phyloP scores from a whole-genome alignment of 805 yeast genomes.

The Tetrapisispora iriomotensis region DNA sequence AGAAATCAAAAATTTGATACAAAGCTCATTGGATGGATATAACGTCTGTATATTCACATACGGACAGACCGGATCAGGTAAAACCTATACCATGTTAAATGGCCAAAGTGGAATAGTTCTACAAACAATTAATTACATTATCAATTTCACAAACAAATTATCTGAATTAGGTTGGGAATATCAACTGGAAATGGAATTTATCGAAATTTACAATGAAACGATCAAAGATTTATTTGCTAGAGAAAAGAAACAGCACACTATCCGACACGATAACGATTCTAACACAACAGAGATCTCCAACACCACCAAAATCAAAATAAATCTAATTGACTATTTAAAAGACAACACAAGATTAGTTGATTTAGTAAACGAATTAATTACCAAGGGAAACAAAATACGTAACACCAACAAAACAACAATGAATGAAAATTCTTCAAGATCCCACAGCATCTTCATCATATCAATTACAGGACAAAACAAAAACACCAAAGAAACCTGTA shows the following conservation, averaged over 20 bases:
- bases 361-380: conserved; percentile 46
- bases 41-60: conserved; percentile 93
- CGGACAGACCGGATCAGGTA: conserved; percentile 96
- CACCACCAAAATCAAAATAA: conserved; percentile 39
- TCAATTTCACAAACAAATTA: conserved; percentile 41
- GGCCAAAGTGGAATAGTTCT: conserved; percentile 73
- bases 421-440: conserved; percentile 80
- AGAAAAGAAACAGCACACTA: conserved; percentile 41
- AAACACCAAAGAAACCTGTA: conserved; percentile 36
- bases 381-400: conserved; percentile 49
- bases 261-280: conserved; percentile 51
- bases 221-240: conserved; percentile 53
- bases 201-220: conserved; percentile 83
- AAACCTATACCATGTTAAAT: conserved; percentile 81
- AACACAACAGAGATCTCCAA: conserved; percentile 53
- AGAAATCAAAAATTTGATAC: conserved; percentile 79
- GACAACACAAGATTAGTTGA: conserved; percentile 26
- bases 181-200: conserved; percentile 57
- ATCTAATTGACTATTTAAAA: conserved; percentile 43
- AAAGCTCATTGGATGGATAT: conserved; percentile 77
- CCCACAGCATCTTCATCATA: conserved; percentile 75
- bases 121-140: conserved; percentile 60
- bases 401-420: conserved; percentile 73
- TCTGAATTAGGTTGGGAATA: conserved; percentile 54
- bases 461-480: conserved; percentile 45